Conservation (phyloP, 2,329 filamentous ascomycete species). For the Hypoxylon sp. region DNA sequence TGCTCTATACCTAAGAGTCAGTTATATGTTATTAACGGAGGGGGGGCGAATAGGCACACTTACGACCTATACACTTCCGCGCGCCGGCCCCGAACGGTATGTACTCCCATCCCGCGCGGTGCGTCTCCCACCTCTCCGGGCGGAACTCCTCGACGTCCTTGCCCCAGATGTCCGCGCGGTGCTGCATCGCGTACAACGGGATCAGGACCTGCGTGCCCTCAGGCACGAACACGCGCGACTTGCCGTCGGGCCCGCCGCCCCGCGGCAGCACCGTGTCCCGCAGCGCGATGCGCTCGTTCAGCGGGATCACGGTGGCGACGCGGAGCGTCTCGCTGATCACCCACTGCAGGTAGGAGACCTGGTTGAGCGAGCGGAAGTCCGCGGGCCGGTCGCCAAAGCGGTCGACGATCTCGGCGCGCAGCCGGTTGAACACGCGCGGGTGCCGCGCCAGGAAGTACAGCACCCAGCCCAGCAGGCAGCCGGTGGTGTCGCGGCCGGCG, state of each 20-base stretch:
- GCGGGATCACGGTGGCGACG: slow-evolving; percentile 46
- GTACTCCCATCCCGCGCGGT: slow-evolving; percentile 51
- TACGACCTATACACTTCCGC: slow-evolving; percentile 55
- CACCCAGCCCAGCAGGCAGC: slow-evolving; percentile 60
- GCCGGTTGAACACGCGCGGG: slow-evolving; percentile 33
- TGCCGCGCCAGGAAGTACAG: slow-evolving; percentile 46
- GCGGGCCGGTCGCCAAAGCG: slow-evolving; percentile 36
- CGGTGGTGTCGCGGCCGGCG: slow-evolving; percentile 70
- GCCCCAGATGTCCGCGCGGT: slow-evolving; percentile 56
- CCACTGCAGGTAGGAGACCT: slow-evolving; percentile 47
- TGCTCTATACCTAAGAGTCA: slow-evolving; percentile 39
- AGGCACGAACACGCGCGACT: slow-evolving; percentile 49
- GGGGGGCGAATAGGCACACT: slow-evolving; percentile 35
- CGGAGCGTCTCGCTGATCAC: slow-evolving; percentile 46
- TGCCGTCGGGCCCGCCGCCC: slow-evolving; percentile 54
- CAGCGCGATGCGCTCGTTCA: slow-evolving; percentile 51
- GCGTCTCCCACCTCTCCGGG: slow-evolving; percentile 54
- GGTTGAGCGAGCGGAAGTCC: slow-evolving; percentile 42
- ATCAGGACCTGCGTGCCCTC: slow-evolving; percentile 49
- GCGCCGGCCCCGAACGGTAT: slow-evolving; percentile 55
- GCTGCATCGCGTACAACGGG: slow-evolving; percentile 52
- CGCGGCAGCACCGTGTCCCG: slow-evolving; percentile 51
- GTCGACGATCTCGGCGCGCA: slow-evolving; percentile 30
- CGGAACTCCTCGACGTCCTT: slow-evolving; percentile 53
- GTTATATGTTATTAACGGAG: slow-evolving; percentile 1